These are phyloP conservation scores for Crucibulum laeve DNA, from an alignment of 768 basidiomycete species.

Conservation along the genomic window DNA sequence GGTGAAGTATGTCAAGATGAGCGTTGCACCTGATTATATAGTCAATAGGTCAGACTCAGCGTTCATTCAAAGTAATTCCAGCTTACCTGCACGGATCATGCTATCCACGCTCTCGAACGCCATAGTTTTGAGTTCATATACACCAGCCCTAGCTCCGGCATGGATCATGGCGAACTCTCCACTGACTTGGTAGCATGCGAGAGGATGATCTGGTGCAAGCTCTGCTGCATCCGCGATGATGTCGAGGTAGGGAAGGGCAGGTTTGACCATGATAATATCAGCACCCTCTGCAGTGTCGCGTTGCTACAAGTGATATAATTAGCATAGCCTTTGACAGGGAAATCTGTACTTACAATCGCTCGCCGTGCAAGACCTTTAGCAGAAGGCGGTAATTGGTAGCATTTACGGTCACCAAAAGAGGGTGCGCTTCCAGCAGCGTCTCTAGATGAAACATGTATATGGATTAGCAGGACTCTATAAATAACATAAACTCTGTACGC, in stretches of 20 bases:
- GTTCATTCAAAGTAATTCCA: conserved; percentile 5
- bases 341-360: conserved; percentile 67
- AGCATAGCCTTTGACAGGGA: neutral
- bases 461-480: neutral
- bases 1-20: conserved; percentile 94
- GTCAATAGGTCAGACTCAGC: neutral
- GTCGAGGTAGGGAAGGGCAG: conserved; percentile 93
- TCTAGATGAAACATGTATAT: conserved; percentile 32
- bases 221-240: conserved; percentile 85
- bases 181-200: conserved; percentile 97
- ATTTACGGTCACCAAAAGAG: conserved; percentile 92
- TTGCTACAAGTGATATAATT: conserved; percentile 43
- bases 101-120: conserved; percentile 91
- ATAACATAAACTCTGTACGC: conserved; percentile 10
- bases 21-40: conserved; percentile 62
- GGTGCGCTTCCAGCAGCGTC: conserved; percentile 98
- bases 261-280: conserved; percentile 99
- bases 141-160: conserved; percentile 88
- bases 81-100: conserved; percentile 88
- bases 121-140: conserved; percentile 91
- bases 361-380: conserved; percentile 88
- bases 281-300: conserved; percentile 90
- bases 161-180: conserved; percentile 98
- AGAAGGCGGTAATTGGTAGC: conserved; percentile 92
- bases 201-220: conserved; percentile 79